Percentiles rank a stretch among this genome's conserved stretches.
These are phyloP conservation scores for Secale cereale DNA, from an alignment of 176 grass and related monocot species.

Conservation along the genomic window DNA sequence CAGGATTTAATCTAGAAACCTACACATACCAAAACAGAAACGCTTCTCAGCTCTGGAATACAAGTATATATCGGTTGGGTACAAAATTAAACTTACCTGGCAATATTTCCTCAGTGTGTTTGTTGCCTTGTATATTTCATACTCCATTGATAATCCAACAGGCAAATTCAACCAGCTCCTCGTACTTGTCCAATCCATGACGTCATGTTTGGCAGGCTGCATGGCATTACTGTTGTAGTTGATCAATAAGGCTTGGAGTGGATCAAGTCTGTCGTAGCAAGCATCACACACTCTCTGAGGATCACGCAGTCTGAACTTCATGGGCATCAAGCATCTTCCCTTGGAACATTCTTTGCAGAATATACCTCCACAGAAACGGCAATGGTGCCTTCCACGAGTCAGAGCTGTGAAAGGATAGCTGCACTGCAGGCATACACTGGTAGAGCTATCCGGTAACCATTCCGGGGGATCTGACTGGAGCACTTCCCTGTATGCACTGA, in stretches of 20 bases:
- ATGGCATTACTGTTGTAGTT: constrained; percentile 82
- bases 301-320: constrained; percentile 69
- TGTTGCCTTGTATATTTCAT: constrained; percentile 93
- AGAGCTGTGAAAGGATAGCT: constrained; percentile 62
- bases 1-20: constrained; percentile 89
- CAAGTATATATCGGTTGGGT: constrained; percentile 6
- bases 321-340: constrained; percentile 78
- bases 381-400: constrained; percentile 84
- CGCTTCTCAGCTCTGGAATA: constrained; percentile 15
- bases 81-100: constrained; percentile 44
- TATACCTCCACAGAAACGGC: constrained; percentile 87
- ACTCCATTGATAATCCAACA: constrained; percentile 82
- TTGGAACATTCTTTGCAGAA: constrained; percentile 85
- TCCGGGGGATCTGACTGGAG: constrained; percentile 74
- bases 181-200: constrained; percentile 90
- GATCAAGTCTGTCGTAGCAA: constrained; percentile 84
- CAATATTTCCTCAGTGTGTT: constrained; percentile 75
- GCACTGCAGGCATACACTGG: constrained; percentile 68
- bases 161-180: constrained; percentile 90
- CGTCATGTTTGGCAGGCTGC: constrained; percentile 86
- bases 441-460: constrained; percentile 84
- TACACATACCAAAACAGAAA: constrained; percentile 41
- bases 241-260: constrained; percentile 78
- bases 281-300: constrained; percentile 88
- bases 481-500: constrained; percentile 45